Evolutionary conservation across 2,329 filamentous ascomycete species (phyloP).

Genomic region (Fragosphaeria purpurea): DNA sequence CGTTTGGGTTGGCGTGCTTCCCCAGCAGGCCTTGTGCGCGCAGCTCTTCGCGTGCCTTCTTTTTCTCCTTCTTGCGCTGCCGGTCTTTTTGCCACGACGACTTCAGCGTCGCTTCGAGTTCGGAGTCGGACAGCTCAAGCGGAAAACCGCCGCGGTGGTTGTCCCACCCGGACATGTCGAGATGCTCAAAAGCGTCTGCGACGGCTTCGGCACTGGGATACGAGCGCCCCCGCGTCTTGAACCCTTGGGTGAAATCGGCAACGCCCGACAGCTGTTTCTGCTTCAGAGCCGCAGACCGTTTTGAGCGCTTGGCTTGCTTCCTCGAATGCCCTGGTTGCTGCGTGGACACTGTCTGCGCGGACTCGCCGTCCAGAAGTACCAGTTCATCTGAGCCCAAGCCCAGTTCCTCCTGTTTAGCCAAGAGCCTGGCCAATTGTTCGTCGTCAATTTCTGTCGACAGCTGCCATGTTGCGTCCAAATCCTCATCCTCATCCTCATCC

Average conservation of each 20-base stretch:
- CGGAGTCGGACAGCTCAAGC: slow-evolving; percentile 50
- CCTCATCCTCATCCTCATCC: slow-evolving; percentile 2
- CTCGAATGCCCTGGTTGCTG: background rate
- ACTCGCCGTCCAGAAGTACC: slow-evolving; percentile 40
- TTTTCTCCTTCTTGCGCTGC: slow-evolving; percentile 59
- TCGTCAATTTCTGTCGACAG: slow-evolving; percentile 48
- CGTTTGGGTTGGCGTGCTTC: slow-evolving; percentile 42
- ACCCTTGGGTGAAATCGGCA: background rate
- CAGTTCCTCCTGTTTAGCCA: slow-evolving; percentile 53
- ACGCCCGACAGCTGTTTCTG: too few relatives aligned
- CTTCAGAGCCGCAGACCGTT: background rate
- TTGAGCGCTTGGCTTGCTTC: background rate
- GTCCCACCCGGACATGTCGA: slow-evolving; percentile 80
- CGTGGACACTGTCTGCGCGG: slow-evolving; percentile 8
- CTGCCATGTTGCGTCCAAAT: slow-evolving; percentile 28
- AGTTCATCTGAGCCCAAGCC: slow-evolving; percentile 51
- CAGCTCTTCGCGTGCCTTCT: slow-evolving; percentile 58
- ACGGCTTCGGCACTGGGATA: slow-evolving; percentile 31
- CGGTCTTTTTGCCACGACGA: slow-evolving; percentile 57
- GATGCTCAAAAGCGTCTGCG: slow-evolving; percentile 49
- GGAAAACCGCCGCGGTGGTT: slow-evolving; percentile 31
- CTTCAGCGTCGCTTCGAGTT: slow-evolving; percentile 51
- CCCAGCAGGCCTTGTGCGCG: slow-evolving; percentile 57
- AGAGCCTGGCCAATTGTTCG: slow-evolving; percentile 49
- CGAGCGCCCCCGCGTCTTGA: slow-evolving; percentile 15